These are phyloP conservation scores for Lasiodiplodia gonubiensis DNA, from an alignment of 2,329 filamentous ascomycete species.

Conservation along the genomic window DNA sequence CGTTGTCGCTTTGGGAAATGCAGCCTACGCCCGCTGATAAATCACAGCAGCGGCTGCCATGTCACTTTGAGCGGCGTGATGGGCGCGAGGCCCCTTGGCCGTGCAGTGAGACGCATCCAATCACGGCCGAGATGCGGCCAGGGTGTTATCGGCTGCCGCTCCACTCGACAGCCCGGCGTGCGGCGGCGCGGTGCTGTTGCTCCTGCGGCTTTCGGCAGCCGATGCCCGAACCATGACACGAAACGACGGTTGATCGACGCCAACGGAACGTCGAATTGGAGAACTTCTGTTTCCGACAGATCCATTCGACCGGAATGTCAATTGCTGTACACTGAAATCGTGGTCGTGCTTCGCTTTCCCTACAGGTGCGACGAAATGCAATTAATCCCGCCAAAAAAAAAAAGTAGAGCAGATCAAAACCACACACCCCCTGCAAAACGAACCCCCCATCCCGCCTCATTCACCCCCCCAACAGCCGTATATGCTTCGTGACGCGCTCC, in stretches of 20 bases:
- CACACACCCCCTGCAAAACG: neutral
- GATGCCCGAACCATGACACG: neutral
- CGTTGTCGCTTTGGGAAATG: no score
- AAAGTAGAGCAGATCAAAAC: neutral
- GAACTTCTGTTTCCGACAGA: neutral
- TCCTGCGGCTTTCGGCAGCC: constrained; percentile 1
- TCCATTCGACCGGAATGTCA: neutral
- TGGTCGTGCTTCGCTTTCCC: neutral
- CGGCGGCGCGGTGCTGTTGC: neutral
- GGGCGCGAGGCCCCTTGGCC: neutral
- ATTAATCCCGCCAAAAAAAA: neutral
- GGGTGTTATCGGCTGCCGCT: neutral
- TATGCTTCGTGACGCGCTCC: neutral
- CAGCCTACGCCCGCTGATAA: neutral
- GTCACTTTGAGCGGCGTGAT: neutral
- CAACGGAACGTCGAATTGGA: no score
- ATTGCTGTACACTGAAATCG: neutral
- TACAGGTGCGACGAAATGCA: neutral
- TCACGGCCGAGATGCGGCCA: neutral
- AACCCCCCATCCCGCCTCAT: no score
- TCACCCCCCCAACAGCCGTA: neutral
- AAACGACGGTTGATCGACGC: neutral
- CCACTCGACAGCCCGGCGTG: neutral
- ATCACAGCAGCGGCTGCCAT: neutral
- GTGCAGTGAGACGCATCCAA: neutral